Percentiles rank a stretch among this genome's conserved stretches.
Evolutionary conservation across 805 yeast genomes (phyloP).

Genomic region (Cyberlindnera americana): DNA sequence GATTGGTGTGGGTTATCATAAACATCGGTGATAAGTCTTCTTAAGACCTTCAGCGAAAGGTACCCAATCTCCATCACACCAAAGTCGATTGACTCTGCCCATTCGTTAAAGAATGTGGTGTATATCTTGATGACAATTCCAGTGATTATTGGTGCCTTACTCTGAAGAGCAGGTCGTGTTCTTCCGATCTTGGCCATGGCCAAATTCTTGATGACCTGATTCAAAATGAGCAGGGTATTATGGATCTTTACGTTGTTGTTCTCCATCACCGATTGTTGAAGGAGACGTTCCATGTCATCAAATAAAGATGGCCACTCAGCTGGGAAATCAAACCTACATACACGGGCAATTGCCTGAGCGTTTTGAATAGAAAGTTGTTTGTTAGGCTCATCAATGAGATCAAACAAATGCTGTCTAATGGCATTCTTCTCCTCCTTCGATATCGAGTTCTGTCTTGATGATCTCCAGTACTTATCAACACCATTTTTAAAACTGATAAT

Average conservation of each 20-base stretch:
- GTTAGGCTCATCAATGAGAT: conserved; percentile 62
- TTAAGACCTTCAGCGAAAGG: conserved; percentile 65
- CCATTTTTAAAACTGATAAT: conserved; percentile 88
- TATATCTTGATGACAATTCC: conserved; percentile 61
- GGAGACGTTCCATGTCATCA: conserved; percentile 49
- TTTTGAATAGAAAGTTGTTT: conserved; percentile 75
- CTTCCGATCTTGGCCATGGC: conserved; percentile 80
- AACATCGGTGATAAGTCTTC: conserved; percentile 75
- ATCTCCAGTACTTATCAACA: conserved; percentile 80
- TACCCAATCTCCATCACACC: conserved; percentile 72
- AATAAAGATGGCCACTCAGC: conserved; percentile 80
- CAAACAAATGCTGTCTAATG: conserved; percentile 57
- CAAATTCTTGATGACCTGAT: conserved; percentile 73
- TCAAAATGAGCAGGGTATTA: conserved; percentile 62
- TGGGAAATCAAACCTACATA: conserved; percentile 84
- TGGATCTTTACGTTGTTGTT: conserved; percentile 51
- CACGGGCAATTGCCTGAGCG: conserved; percentile 76
- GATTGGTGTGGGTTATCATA: conserved; percentile 65
- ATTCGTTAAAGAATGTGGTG: conserved; percentile 52
- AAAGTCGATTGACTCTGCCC: conserved; percentile 50
- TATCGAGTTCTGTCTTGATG: conserved; percentile 53
- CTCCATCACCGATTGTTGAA: conserved; percentile 42
- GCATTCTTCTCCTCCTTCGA: conserved; percentile 64
- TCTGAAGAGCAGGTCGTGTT: conserved; percentile 72
- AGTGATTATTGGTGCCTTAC: conserved; percentile 60